phyloP scores from a whole-genome alignment of 2,329 filamentous ascomycete species.

The Nothophaeocryptopus gaeumannii region DNA sequence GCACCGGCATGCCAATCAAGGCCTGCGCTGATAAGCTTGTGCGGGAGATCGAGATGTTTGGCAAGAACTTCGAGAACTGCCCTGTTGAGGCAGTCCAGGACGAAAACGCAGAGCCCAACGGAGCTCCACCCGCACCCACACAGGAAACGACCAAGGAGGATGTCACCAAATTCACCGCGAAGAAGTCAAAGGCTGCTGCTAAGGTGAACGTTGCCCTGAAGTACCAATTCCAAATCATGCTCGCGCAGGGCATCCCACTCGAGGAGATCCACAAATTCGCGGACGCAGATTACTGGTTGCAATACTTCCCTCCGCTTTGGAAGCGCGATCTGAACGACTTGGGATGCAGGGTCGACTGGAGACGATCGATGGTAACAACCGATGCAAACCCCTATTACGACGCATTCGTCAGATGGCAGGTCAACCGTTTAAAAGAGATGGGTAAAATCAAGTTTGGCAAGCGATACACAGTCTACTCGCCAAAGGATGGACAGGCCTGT shows the following conservation, averaged over 20 bases:
- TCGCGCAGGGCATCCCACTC: slow-evolving; percentile 79
- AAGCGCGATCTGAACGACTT: slow-evolving; percentile 77
- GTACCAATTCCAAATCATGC: slow-evolving; percentile 95
- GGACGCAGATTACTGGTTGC: slow-evolving; percentile 86
- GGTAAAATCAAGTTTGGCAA: slow-evolving; percentile 93
- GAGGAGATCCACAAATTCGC: slow-evolving; percentile 92
- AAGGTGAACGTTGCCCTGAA: slow-evolving; percentile 85
- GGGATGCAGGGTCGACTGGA: slow-evolving; percentile 88
- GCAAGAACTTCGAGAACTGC: slow-evolving; percentile 78
- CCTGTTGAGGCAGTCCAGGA: slow-evolving; percentile 54
- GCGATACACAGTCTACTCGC: slow-evolving; percentile 88
- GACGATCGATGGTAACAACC: slow-evolving; percentile 87
- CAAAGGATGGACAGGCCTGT: slow-evolving; percentile 83
- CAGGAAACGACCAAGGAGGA: slow-evolving; percentile 70
- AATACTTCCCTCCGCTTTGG: slow-evolving; percentile 83
- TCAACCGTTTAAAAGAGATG: slow-evolving; percentile 84
- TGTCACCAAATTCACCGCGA: slow-evolving; percentile 84
- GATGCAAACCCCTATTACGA: slow-evolving; percentile 97
- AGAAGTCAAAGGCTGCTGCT: slow-evolving; percentile 85
- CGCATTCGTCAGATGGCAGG: slow-evolving; percentile 93
- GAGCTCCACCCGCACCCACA: slow-evolving; percentile 52
- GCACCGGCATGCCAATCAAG: slow-evolving; percentile 97
- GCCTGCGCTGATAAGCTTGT: slow-evolving; percentile 93
- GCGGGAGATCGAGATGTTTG: slow-evolving; percentile 85
- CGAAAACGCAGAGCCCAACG: slow-evolving; percentile 44